These are phyloP conservation scores for Zygotorulaspora danielsina DNA, from an alignment of 805 yeast genomes.

Conservation along the genomic window DNA sequence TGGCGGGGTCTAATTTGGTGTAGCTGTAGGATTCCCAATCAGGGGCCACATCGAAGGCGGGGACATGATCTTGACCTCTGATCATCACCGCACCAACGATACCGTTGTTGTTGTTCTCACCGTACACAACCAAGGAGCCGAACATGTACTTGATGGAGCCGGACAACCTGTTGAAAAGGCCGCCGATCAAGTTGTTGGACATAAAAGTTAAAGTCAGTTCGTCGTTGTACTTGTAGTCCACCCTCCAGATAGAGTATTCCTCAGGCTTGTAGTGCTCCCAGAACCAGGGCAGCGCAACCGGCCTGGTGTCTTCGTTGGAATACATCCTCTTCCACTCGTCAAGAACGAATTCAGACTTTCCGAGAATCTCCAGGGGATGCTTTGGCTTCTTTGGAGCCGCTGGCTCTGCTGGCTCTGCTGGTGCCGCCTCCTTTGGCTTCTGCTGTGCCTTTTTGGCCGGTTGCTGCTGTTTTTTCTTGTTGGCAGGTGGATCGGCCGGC, in stretches of 20 bases:
- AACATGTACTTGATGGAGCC: slow-evolving; percentile 93
- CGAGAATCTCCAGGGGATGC: slow-evolving; percentile 87
- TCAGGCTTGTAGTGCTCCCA: slow-evolving; percentile 90
- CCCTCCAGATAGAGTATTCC: slow-evolving; percentile 94
- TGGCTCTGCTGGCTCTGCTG: slow-evolving; percentile 28
- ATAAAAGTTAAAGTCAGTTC: slow-evolving; percentile 95
- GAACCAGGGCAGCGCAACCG: slow-evolving; percentile 94
- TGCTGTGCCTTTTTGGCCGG: slow-evolving; percentile 22
- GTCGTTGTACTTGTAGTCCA: slow-evolving; percentile 95
- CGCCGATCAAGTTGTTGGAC: slow-evolving; percentile 98
- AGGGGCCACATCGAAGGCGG: slow-evolving; percentile 98
- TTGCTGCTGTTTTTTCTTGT: slow-evolving; percentile 44
- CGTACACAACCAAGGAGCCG: slow-evolving; percentile 91
- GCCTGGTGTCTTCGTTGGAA: slow-evolving; percentile 97
- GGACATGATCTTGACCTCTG: slow-evolving; percentile 86
- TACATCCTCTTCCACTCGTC: slow-evolving; percentile 96
- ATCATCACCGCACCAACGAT: slow-evolving; percentile 90
- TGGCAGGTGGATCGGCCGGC: slow-evolving; percentile 43
- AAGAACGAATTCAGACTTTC: slow-evolving; percentile 61
- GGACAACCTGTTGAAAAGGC: slow-evolving; percentile 91
- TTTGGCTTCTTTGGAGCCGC: slow-evolving; percentile 61
- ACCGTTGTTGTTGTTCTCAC: slow-evolving; percentile 98
- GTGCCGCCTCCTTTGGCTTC: slow-evolving; percentile 26
- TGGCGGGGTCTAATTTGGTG: slow-evolving; percentile 76
- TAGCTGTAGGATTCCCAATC: slow-evolving; percentile 94